Evolutionary conservation across 768 basidiomycete genomes (phyloP).

Genomic region (Hypholoma fasciculare): DNA sequence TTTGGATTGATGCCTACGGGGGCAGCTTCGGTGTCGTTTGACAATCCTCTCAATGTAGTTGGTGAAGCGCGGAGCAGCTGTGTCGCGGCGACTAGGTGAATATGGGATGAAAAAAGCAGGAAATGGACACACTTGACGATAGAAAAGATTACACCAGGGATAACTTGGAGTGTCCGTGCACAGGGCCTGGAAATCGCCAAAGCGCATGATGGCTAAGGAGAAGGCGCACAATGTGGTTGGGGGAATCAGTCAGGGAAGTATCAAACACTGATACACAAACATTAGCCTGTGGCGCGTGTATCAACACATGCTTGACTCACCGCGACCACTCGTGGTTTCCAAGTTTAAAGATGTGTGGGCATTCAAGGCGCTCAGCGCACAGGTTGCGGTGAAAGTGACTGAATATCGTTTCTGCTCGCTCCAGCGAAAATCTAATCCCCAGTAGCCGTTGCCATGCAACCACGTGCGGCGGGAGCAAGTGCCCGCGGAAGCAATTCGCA

Average conservation of each 20-base stretch:
- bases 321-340: not conserved
- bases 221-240: constrained; percentile 5
- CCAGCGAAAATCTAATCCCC: not conserved
- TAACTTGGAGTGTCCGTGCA: constrained; percentile 76
- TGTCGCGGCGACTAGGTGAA: not conserved
- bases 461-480: not conserved
- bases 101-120: constrained; percentile 4
- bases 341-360: too few relatives aligned
- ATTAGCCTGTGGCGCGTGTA: not conserved
- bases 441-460: constrained; percentile 4
- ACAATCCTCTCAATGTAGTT: constrained; percentile 36
- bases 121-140: constrained; percentile 67
- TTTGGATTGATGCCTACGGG: constrained; percentile 82
- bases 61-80: constrained; percentile 39
- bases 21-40: constrained; percentile 47
- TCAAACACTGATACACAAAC: constrained; percentile 24
- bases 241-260: constrained; percentile 10
- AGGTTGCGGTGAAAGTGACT: not conserved
- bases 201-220: constrained; percentile 41
- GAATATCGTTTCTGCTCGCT: not conserved
- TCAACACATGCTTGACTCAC: not conserved
- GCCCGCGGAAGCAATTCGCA: too few relatives aligned
- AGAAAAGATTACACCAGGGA: constrained; percentile 95
- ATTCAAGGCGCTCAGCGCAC: constrained; percentile 2
- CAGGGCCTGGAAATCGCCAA: constrained; percentile 72